Percentiles rank a stretch among this genome's conserved stretches.
These are phyloP conservation scores for Saccharomycopsis selenospora DNA, from an alignment of 805 yeast species.

Conservation along the genomic window DNA sequence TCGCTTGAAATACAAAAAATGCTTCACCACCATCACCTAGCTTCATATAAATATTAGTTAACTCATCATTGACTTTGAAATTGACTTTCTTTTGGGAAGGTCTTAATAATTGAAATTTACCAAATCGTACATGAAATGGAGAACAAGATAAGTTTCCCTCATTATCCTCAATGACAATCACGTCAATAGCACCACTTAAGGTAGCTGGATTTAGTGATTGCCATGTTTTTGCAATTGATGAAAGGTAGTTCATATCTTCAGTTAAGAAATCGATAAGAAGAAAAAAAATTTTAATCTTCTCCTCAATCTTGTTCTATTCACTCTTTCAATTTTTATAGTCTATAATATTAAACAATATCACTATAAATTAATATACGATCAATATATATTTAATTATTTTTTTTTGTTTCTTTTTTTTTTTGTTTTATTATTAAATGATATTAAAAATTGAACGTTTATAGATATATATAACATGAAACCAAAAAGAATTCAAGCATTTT, in stretches of 20 bases:
- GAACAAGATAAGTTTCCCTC: constrained; percentile 76
- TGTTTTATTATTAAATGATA: no score
- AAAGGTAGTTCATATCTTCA: constrained; percentile 21
- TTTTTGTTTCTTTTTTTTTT: no score
- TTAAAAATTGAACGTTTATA: no score
- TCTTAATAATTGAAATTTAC: constrained; percentile 83
- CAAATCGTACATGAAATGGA: constrained; percentile 95
- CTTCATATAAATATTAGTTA: constrained; percentile 88
- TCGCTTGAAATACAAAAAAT: constrained; percentile 88
- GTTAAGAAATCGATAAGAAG: no score
- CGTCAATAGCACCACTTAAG: constrained; percentile 93
- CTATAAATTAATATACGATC: no score
- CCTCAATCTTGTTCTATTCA: no score
- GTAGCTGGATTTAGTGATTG: constrained; percentile 95
- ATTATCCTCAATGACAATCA: constrained; percentile 86
- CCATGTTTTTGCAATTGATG: constrained; percentile 92
- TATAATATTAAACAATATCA: no score
- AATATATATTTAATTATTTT: no score
- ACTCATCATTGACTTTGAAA: constrained; percentile 73
- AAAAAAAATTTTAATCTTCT: no score
- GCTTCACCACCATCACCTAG: constrained; percentile 98
- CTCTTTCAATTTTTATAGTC: no score
- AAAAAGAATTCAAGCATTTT: no score
- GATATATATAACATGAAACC: no score
- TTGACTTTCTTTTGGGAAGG: constrained; percentile 95